Percentiles rank a stretch among this genome's conserved stretches.
These are phyloP conservation scores for Aspergillus puulaauensis DNA, from an alignment of 2,329 filamentous ascomycete genomes.

Conservation along the genomic window DNA sequence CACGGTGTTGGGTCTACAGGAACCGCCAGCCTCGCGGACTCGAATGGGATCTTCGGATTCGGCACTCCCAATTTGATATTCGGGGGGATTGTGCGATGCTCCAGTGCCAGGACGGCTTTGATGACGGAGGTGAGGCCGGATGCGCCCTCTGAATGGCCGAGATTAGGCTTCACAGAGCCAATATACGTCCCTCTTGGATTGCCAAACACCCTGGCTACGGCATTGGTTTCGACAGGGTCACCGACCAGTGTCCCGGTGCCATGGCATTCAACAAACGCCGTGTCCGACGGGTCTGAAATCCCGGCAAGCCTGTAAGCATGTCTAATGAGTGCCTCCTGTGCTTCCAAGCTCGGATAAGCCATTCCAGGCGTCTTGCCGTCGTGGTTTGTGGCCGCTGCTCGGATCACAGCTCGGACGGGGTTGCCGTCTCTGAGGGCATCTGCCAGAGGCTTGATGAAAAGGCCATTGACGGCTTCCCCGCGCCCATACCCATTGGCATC, in stretches of 20 bases:
- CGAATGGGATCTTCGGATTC: neutral
- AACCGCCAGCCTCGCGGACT: neutral
- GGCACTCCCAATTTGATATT: neutral
- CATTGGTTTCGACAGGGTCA: constrained; percentile 26
- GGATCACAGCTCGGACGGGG: constrained; percentile 45
- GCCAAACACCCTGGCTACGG: constrained; percentile 20
- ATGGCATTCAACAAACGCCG: constrained; percentile 34
- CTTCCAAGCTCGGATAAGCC: constrained; percentile 12
- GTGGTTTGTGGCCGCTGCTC: constrained; percentile 28
- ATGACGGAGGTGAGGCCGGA: constrained; percentile 25
- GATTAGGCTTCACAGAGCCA: constrained; percentile 29
- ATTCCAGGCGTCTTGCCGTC: constrained; percentile 24
- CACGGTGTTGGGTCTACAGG: neutral
- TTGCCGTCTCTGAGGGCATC: constrained; percentile 48
- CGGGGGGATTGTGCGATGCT: constrained; percentile 1
- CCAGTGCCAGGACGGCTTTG: constrained; percentile 19
- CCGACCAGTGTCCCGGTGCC: constrained; percentile 29
- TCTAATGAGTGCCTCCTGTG: constrained; percentile 29
- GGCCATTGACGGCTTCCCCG: neutral
- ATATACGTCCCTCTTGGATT: constrained; percentile 12
- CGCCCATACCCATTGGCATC: constrained; percentile 11
- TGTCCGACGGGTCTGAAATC: constrained; percentile 14
- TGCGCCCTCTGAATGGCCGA: constrained; percentile 29
- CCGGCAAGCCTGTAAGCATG: constrained; percentile 18
- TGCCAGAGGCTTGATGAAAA: constrained; percentile 30